phyloP scores from a whole-genome alignment of 1,284 basidiomycete genomes.

The Ceratobasidium theobromae region DNA sequence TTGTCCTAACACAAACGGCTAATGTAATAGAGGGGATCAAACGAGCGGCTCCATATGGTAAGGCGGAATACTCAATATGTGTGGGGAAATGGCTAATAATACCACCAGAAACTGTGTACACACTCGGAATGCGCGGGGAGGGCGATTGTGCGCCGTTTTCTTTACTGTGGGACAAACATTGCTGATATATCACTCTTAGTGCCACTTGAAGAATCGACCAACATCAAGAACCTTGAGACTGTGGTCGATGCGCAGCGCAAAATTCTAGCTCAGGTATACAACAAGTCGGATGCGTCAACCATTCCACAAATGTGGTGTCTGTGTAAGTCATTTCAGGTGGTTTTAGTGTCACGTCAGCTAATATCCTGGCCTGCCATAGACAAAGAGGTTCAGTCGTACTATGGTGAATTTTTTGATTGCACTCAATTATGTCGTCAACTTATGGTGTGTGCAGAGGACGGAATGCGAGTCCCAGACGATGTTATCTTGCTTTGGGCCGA shows the following conservation, averaged over 20 bases:
- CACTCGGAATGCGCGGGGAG: conserved; percentile 65
- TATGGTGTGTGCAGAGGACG: conserved; percentile 9
- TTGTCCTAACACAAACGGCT: not conserved
- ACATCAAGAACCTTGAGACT: conserved; percentile 55
- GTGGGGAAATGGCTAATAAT: not conserved
- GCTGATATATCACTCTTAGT: conserved; percentile 44
- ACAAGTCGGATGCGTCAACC: conserved; percentile 50
- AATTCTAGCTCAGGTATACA: conserved; percentile 61
- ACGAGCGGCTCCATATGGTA: conserved; percentile 52
- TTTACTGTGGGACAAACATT: not conserved
- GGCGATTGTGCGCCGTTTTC: conserved; percentile 52
- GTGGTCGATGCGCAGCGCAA: conserved; percentile 62
- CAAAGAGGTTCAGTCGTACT: conserved; percentile 70
- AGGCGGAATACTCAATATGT: not conserved
- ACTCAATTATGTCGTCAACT: not conserved
- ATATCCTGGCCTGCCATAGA: conserved; percentile 36
- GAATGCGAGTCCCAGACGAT: conserved; percentile 41
- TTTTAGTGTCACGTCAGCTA: conserved; percentile 36
- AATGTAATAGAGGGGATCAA: conserved; percentile 51
- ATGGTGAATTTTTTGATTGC: conserved; percentile 41
- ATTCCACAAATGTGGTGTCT: conserved; percentile 68
- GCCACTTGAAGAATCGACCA: conserved; percentile 52
- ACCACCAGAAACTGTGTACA: conserved; percentile 55
- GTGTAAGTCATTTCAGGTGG: conserved; percentile 45
- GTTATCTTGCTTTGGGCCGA: conserved; percentile 62